Evolutionary conservation across 2,329 filamentous ascomycete genomes (phyloP).

Genomic region (Furcasterigmium furcatum): DNA sequence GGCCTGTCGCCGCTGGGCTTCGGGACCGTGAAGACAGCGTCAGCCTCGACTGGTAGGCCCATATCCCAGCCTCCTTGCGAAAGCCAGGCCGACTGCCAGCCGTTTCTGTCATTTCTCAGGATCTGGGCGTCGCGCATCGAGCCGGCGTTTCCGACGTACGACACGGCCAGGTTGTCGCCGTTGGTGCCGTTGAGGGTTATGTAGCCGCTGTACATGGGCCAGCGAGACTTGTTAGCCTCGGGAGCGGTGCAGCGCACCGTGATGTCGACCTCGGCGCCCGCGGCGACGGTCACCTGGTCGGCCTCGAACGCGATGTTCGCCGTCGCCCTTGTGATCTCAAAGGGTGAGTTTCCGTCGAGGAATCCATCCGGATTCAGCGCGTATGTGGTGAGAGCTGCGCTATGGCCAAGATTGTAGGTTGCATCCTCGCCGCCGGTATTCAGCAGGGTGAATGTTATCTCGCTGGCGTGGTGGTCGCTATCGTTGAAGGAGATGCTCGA

Average conservation of each 20-base stretch:
- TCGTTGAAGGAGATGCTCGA: conserved; percentile 63
- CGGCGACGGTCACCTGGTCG: conserved; percentile 37
- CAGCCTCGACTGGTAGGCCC: too few species aligned
- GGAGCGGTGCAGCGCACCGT: conserved; percentile 38
- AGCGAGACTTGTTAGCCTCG: conserved; percentile 26
- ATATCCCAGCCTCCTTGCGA: too few species aligned
- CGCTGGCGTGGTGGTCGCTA: conserved; percentile 49
- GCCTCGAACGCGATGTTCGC: conserved; percentile 39
- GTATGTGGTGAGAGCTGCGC: conserved; percentile 23
- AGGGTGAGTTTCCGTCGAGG: conserved; percentile 36
- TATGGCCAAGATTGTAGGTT: conserved; percentile 44
- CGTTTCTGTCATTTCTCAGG: conserved; percentile 26
- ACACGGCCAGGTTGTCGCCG: conserved; percentile 30
- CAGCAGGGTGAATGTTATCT: conserved; percentile 49
- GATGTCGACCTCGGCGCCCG: conserved; percentile 38
- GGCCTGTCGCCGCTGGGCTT: neutral
- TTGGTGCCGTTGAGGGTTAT: conserved; percentile 36
- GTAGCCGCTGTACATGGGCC: conserved; percentile 40
- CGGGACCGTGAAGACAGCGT: neutral
- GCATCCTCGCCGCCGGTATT: conserved; percentile 47
- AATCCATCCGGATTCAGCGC: neutral
- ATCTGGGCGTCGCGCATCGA: conserved; percentile 31
- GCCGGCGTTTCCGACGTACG: conserved; percentile 36
- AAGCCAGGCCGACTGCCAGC: too few species aligned
- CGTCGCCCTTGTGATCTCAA: conserved; percentile 33